phyloP scores from a whole-genome alignment of 2,329 filamentous ascomycete genomes.

The Dactylellina leptospora region DNA sequence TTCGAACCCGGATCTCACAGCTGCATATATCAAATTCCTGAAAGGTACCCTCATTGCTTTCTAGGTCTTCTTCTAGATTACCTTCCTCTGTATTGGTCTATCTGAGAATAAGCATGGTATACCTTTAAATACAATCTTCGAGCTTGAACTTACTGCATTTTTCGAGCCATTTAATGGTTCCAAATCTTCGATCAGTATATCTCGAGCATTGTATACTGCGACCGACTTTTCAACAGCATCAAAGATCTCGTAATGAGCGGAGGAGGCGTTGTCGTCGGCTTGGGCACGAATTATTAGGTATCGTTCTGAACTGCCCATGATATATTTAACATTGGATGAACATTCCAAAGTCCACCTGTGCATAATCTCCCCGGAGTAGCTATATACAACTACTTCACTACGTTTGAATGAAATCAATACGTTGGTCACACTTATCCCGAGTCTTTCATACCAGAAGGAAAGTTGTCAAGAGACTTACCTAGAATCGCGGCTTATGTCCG shows the following conservation, averaged over 20 bases:
- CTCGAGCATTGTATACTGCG: not conserved
- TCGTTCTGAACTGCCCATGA: not conserved
- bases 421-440: too few species aligned
- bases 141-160: not conserved
- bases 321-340: too few species aligned
- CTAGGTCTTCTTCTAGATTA: not conserved
- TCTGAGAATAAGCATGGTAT: not conserved
- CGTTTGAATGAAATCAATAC: too few species aligned
- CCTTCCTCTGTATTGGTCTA: not conserved
- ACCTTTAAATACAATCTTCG: not conserved
- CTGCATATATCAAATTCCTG: not conserved
- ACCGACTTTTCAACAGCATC: slow-evolving; percentile 1
- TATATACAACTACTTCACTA: too few species aligned
- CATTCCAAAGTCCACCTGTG: too few species aligned
- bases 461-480: too few species aligned
- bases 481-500: too few species aligned
- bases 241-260: slow-evolving; percentile 7
- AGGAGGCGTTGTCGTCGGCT: not conserved
- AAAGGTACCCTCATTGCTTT: not conserved
- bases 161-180: too few species aligned
- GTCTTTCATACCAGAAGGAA: too few species aligned
- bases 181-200: not conserved
- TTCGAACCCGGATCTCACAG: not conserved
- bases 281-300: not conserved
- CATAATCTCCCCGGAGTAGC: too few species aligned